Percentiles rank a stretch among this genome's conserved stretches.
phyloP scores from a whole-genome alignment of 768 basidiomycete genomes.

The Tulasnella sp. region DNA sequence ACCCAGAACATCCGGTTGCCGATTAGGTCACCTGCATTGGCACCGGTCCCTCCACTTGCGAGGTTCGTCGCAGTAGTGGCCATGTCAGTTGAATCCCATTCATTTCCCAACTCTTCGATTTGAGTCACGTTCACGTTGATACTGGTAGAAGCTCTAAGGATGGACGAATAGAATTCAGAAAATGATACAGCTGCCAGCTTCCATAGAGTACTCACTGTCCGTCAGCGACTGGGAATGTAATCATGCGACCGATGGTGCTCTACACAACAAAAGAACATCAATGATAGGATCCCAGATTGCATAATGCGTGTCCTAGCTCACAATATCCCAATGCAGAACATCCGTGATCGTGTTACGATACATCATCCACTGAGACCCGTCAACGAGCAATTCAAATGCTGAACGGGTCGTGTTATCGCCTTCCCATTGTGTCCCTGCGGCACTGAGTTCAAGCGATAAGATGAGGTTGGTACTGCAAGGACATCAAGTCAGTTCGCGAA shows the following conservation, averaged over 20 bases:
- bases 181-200: background rate
- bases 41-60: slow-evolving; percentile 27
- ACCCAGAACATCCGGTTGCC: slow-evolving; percentile 59
- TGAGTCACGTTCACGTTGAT: slow-evolving; percentile 49
- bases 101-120: slow-evolving; percentile 39
- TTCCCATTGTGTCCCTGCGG: slow-evolving; percentile 47
- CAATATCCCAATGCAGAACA: slow-evolving; percentile 62
- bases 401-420: slow-evolving; percentile 32
- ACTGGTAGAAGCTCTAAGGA: slow-evolving; percentile 49
- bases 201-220: slow-evolving; percentile 30
- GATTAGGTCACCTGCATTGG: slow-evolving; percentile 44
- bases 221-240: slow-evolving; percentile 49
- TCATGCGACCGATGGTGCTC: slow-evolving; percentile 56
- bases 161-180: slow-evolving; percentile 1
- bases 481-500: background rate
- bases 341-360: slow-evolving; percentile 46
- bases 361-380: slow-evolving; percentile 62
- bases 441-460: slow-evolving; percentile 50
- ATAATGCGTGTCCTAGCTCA: no score
- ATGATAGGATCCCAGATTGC: no score
- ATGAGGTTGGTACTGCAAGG: slow-evolving; percentile 50
- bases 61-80: slow-evolving; percentile 28
- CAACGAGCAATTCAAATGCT: slow-evolving; percentile 47
- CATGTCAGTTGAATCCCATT: slow-evolving; percentile 40
- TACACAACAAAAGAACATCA: slow-evolving; percentile 25